Evolutionary conservation across 495 filamentous ascomycete species (phyloP), one percentile per base, ranked within the genome.

Genomic region (Apiosordaria backusii): DNA sequence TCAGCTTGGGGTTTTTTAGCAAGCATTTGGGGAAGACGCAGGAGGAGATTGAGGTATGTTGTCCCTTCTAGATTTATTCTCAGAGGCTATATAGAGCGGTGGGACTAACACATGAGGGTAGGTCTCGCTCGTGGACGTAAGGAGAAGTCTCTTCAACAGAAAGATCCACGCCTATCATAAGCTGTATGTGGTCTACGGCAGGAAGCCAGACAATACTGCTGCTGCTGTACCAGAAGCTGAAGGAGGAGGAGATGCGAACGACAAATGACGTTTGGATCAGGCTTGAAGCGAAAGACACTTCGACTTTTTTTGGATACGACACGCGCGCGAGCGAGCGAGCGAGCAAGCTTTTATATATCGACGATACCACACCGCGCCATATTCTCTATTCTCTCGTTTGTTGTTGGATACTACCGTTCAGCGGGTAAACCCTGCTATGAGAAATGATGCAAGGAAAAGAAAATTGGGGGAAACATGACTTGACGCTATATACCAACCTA

Each of bases 121-220:
- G 76, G 83, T 87, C 24, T 86, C 84, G 18, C 78, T 89, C 15
- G 84, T 88, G 29, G 78, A 84, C 60, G 85, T 88, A 5, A 77
- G 87, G 50, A 83, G 82, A 58, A 77, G 80, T 57, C 77, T 90
- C 21, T 80, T 82, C 23, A 79, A 89, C 70, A 74, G 76, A 19
- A 76, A 74, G 54, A 76, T 88, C 4, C 87, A 89, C 70, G 77
- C 82, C 6, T 89, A 87, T 65, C 74, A 81, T 65, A 79, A 83
- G 27, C 77, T 82, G 21, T 80, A 82, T 64, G 79, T 85, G 21
- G 84, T 89, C 7, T 82, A 74, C 22, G 87, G 85, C 4, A 75
- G 84, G 60, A 87, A 86, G 67, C 87, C 85, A 21, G 65, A 69
- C 4, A 53, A 21, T 15, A 15, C 35, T 15, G 27, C 3, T 7